Evolutionary conservation across 768 basidiomycete genomes (phyloP).

Genomic region (Tulasnella sp.): DNA sequence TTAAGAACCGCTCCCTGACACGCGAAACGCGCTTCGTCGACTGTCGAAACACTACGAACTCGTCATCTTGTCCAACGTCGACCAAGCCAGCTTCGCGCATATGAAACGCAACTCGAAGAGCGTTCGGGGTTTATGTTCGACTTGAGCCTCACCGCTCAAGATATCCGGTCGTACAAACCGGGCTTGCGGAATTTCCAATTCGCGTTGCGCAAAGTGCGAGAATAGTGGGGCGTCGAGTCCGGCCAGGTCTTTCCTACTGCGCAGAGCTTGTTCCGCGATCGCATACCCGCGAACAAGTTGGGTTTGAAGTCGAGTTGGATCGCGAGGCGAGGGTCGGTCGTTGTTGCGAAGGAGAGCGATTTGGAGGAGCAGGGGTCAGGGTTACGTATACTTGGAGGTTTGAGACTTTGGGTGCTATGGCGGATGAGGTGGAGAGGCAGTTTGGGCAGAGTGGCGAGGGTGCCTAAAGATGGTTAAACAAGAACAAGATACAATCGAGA

Average conservation of each 20-base stretch:
- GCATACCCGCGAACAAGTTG: slow-evolving; percentile 50
- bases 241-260: slow-evolving; percentile 59
- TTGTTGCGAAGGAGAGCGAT: slow-evolving; percentile 34
- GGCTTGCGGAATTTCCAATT: slow-evolving; percentile 46
- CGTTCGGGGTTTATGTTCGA: slow-evolving; percentile 34
- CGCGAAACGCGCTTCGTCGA: slow-evolving; percentile 4
- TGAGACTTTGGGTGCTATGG: slow-evolving; percentile 52
- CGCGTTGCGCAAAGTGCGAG: slow-evolving; percentile 40
- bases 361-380: slow-evolving; percentile 1
- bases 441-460: neutral
- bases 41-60: slow-evolving; percentile 20
- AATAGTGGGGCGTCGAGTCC: slow-evolving; percentile 32
- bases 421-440: slow-evolving; percentile 49
- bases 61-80: slow-evolving; percentile 16
- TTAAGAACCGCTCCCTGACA: slow-evolving; percentile 18
- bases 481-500: neutral
- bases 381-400: slow-evolving; percentile 36
- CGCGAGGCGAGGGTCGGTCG: slow-evolving; percentile 44
- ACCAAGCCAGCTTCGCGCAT: slow-evolving; percentile 6
- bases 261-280: slow-evolving; percentile 59
- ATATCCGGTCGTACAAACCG: slow-evolving; percentile 49
- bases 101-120: neutral
- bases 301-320: slow-evolving; percentile 61
- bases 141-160: neutral
- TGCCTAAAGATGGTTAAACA: neutral